Evolutionary conservation across 306 rosid genomes (phyloP), one percentile per base, ranked within the genome.

Genomic region (Ammopiptanthus mongolicus): DNA sequence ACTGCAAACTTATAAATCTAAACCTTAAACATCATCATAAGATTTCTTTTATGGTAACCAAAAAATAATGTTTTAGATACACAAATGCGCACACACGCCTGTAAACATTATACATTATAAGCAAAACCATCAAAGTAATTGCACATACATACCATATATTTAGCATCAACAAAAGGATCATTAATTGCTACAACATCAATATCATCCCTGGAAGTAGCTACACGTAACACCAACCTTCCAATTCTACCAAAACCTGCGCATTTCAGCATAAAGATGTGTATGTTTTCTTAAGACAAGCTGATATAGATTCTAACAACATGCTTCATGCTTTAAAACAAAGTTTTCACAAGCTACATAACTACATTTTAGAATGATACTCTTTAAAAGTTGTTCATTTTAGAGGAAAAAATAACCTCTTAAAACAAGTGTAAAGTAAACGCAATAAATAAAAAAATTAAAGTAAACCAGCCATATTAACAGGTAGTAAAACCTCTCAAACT

Each of bases 171-270:
- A 64, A 95, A 86, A 42, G 99, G 99, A 84, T 95, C 99, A 76
- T 95, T 95, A 75, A 95, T 94, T 10, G 97, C 91, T 29, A 92
- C 91, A 57, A 95, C 93, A 60, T 92, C 97, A 34, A 95, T 83
- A 85, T 92, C 99, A 90, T 90, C 99, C 80, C 99, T 80, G 29
- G 80, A 65, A 82, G 82, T 64, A 21, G 99, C 99, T 64, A 95
- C 78, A 17, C 99, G 93, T 47, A 95, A 78, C 59, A 95, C 97
- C 92, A 95, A 84, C 83, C 99, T 88, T 80, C 99, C 99, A 82
- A 95, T 95, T 31, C 99, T 90, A 74, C 99, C 99, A 85, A 95
- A 95, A 70, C 99, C 99, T 94, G 84, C 68, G 65, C 19, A 15
- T 64, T 75, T 58, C 67, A 86, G 77, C 71, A 84, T 39, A 53